Conservation (phyloP, 148 eudicot genomes). For the Vaccinium vitisidaea region DNA sequence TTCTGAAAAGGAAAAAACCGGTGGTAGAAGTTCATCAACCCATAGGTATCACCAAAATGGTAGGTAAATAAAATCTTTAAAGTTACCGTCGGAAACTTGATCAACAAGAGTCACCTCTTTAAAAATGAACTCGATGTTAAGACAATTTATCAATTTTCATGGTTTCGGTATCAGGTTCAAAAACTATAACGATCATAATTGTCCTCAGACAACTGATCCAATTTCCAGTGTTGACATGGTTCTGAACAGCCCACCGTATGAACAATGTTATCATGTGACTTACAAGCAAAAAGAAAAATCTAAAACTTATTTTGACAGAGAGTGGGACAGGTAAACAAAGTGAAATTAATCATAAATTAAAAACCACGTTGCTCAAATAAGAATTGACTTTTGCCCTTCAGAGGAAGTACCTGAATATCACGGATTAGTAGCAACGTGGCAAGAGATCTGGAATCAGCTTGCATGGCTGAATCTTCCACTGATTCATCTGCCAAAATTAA, state of each 20-base stretch:
- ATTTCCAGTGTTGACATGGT: neutral
- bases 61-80: too few species aligned
- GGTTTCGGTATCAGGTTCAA: neutral
- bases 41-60: too few species aligned
- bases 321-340: neutral
- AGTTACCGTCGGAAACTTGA: neutral
- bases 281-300: neutral
- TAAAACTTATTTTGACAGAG: neutral
- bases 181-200: neutral
- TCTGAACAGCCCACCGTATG: neutral
- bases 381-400: constrained; percentile 5
- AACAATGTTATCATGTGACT: neutral
- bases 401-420: constrained; percentile 52
- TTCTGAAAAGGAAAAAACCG: too few species aligned
- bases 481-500: constrained; percentile 63
- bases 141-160: neutral
- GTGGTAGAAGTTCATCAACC: too few species aligned
- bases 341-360: neutral
- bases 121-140: neutral
- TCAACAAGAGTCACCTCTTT: neutral
- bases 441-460: constrained; percentile 67
- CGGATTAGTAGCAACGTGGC: constrained; percentile 58
- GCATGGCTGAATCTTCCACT: constrained; percentile 66
- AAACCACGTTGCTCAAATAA: constrained; percentile 9
- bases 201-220: neutral